These are phyloP conservation scores for Aspergillus pseudotamarii DNA, from an alignment of 2,329 filamentous ascomycete species.

Conservation along the genomic window DNA sequence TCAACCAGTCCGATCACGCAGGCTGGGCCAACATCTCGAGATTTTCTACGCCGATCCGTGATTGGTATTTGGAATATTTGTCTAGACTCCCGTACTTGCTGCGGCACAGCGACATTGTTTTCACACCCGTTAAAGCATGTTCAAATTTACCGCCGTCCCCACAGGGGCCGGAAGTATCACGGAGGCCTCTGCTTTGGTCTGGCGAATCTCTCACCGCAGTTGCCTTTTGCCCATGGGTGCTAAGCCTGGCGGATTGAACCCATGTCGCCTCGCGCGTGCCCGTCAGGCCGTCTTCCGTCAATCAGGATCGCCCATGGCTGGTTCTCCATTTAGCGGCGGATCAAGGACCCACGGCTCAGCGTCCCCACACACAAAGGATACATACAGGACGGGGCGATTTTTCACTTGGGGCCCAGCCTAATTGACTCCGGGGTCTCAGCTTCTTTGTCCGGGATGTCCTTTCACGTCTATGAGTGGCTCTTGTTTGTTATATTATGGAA, in stretches of 20 bases:
- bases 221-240: constrained; percentile 12
- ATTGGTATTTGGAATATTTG: constrained; percentile 13
- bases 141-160: constrained; percentile 26
- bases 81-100: constrained; percentile 3
- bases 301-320: constrained; percentile 20
- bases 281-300: constrained; percentile 18
- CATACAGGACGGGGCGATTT: background rate
- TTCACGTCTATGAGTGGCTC: constrained; percentile 17
- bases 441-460: constrained; percentile 10
- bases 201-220: constrained; percentile 19
- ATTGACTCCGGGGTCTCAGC: constrained; percentile 20
- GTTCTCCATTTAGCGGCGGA: constrained; percentile 27
- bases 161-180: constrained; percentile 18
- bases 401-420: constrained; percentile 15
- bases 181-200: constrained; percentile 18
- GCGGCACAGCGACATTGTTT: constrained; percentile 9
- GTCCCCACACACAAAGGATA: constrained; percentile 18
- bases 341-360: constrained; percentile 30
- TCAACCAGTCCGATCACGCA: constrained; percentile 7
- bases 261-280: constrained; percentile 20
- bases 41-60: background rate
- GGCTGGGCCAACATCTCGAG: background rate
- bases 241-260: constrained; percentile 19
- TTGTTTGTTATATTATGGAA: background rate
- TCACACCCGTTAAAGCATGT: constrained; percentile 9